Conservation (phyloP, 495 filamentous ascomycete genomes). For the Viridothelium virens region DNA sequence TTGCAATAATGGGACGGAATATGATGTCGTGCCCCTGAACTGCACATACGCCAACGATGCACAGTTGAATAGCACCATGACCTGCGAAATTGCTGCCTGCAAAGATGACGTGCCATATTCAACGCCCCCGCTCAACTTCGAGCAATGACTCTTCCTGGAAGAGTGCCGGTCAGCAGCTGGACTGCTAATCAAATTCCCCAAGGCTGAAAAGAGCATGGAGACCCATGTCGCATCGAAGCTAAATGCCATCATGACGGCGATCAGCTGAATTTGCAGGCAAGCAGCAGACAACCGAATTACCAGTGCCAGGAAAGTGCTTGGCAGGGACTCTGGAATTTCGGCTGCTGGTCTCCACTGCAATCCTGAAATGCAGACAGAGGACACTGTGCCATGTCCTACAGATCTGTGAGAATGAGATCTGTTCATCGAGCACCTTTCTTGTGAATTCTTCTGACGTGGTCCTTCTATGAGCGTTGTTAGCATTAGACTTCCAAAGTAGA, state of each 20-base stretch:
- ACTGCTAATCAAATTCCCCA: neutral
- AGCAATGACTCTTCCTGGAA: neutral
- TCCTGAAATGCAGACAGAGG: neutral
- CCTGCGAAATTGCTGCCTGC: neutral
- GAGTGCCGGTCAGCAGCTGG: neutral
- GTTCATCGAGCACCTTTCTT: slow-evolving; percentile 21
- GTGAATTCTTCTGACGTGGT: slow-evolving; percentile 38
- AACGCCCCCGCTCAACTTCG: neutral
- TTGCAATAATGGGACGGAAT: neutral
- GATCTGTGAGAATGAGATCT: neutral
- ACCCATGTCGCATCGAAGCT: neutral
- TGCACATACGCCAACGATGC: neutral
- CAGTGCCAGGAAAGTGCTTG: too few relatives aligned
- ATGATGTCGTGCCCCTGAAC: neutral
- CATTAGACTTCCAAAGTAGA: slow-evolving; percentile 27
- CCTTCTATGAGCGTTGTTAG: slow-evolving; percentile 30
- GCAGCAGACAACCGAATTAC: too few relatives aligned
- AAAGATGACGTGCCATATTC: neutral
- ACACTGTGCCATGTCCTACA: too few relatives aligned
- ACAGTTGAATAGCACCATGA: neutral
- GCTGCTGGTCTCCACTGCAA: too few relatives aligned
- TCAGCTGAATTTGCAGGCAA: neutral
- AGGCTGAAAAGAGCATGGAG: neutral
- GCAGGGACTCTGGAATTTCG: too few relatives aligned
- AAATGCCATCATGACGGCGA: neutral